Percentiles rank a stretch among this genome's conserved stretches.
Conservation (phyloP, 768 basidiomycete genomes). For the Boletus barrowsii region DNA sequence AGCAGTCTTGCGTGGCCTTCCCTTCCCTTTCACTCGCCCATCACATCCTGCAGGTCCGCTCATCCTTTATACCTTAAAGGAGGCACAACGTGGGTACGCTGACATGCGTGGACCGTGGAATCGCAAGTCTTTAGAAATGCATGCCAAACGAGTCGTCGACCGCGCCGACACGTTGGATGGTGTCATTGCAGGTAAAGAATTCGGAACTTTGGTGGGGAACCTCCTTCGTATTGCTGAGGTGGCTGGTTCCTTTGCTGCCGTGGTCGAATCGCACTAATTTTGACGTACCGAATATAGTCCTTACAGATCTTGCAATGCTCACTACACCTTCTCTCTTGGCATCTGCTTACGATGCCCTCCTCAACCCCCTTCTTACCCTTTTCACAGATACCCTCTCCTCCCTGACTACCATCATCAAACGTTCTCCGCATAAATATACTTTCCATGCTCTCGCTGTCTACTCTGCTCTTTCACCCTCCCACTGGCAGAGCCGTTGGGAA, state of each 20-base stretch:
- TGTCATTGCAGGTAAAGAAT: slow-evolving; percentile 63
- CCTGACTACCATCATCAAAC: slow-evolving; percentile 65
- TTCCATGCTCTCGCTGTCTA: slow-evolving; percentile 75
- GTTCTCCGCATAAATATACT: slow-evolving; percentile 68
- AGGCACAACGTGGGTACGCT: slow-evolving; percentile 79
- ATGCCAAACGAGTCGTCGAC: slow-evolving; percentile 66
- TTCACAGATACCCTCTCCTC: slow-evolving; percentile 65
- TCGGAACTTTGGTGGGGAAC: slow-evolving; percentile 67
- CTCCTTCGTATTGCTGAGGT: slow-evolving; percentile 68
- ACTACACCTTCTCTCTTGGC: slow-evolving; percentile 47
- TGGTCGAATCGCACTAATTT: background rate
- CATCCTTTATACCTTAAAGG: slow-evolving; percentile 64
- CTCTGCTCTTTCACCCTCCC: slow-evolving; percentile 52
- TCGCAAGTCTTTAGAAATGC: slow-evolving; percentile 68
- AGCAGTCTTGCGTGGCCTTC: slow-evolving; percentile 64
- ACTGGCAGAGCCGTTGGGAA: slow-evolving; percentile 71
- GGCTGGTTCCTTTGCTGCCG: slow-evolving; percentile 11
- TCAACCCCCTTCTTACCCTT: slow-evolving; percentile 61
- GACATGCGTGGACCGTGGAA: slow-evolving; percentile 85
- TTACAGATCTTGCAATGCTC: slow-evolving; percentile 62
- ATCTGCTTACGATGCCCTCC: slow-evolving; percentile 58
- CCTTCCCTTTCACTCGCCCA: slow-evolving; percentile 75
- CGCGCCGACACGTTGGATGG: slow-evolving; percentile 68
- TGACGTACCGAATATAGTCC: slow-evolving; percentile 57
- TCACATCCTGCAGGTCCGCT: slow-evolving; percentile 71